Evolutionary conservation across 768 basidiomycete species (phyloP), one percentile per base, ranked within the genome.

Genomic region (Collybia sordida): DNA sequence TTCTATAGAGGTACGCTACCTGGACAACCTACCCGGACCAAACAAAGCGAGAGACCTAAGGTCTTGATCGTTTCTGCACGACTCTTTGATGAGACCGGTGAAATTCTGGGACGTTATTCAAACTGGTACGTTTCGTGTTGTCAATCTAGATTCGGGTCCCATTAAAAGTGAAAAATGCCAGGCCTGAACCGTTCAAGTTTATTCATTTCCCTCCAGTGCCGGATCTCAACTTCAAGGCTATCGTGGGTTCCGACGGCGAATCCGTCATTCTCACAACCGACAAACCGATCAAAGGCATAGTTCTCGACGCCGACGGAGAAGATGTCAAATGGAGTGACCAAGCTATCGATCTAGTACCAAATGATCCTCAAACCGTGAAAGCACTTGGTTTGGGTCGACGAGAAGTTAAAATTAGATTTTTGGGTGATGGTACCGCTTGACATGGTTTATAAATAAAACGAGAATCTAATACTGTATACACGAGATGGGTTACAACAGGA

Each of bases 101-200:
- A 61, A 5, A 81, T 93, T 27, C 64, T 95, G 42, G 86, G 76
- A 14, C 77, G 93, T 53, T 85, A 83, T 68, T 81, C 85, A 14
- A 88, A 93, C 64, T 94, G 86, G 83, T 83, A 61, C 47, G 83
- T 72, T 23, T 11, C 19, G 9, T 22, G 22, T 19, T 2, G 66
- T 66, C 48, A 34, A 25, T 23, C 7, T 17, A 38, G 15, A 27
- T 22, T 46, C 31, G 31, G 35, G 37, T 37, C 41, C 41, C 18
- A 42, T 49, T 31, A 14, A 31, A 27, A 5, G 31, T 11, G 31
- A 25, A 36, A 52, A 45, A 51, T 42, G 47, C 51, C 44, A 95
- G 94, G 94, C 93, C 93, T 11, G 92, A 95, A 66, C 94, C 94
- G 15, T 97, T 87, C 77, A 97, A 97, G 68, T 95, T 83, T 69